Evolutionary conservation across 306 rosid genomes (phyloP), one percentile per base, ranked within the genome.

Genomic region (Arachis stenosperma): DNA sequence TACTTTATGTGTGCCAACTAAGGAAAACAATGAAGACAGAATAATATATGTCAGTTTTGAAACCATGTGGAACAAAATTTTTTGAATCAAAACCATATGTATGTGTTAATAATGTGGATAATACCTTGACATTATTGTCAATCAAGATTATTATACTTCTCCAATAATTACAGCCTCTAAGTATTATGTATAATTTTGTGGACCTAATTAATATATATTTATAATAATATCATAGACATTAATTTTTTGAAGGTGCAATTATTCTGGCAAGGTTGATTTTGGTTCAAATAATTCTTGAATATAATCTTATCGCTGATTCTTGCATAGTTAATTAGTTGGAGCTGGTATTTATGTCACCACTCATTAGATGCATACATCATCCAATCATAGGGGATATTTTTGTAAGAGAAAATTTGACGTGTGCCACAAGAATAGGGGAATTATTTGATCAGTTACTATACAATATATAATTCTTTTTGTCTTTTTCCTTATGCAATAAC

Each of bases 321-420:
- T 30, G 43, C 1, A 1, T 47, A 63, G 1, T 2, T 47, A 29
- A 64, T 10, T 56, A 6, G 14, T 39, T 69, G 77, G 29, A 57
- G 63, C 46, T 63, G 71, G 43, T 52, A 64, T n/a, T 71, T 33
- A 52, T 51, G 41, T 43, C 75, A 50, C 42, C 70, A 58, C 7
- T 43, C 70, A 42, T 51, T 66, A 71, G 17, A 10, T 59, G 71
- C 75, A 76, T 22, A 36, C 81, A 57, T 64, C 69, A 80, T 42
- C 50, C n/a, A 54, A 62, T 55, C 57, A 74, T 10, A 58, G 6
- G 63, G 8, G 37, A 73, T 40, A 51, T 73, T 43, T 43, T 59
- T 58, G 74, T 51, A 15, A 66, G 0, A 50, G 4, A 50, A 50
- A 11, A 11, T 52, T 78, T 65, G 9, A 44, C 54, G 56, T 56